These are phyloP conservation scores for Coniella vitis DNA, from an alignment of 2,329 filamentous ascomycete genomes.

Conservation along the genomic window DNA sequence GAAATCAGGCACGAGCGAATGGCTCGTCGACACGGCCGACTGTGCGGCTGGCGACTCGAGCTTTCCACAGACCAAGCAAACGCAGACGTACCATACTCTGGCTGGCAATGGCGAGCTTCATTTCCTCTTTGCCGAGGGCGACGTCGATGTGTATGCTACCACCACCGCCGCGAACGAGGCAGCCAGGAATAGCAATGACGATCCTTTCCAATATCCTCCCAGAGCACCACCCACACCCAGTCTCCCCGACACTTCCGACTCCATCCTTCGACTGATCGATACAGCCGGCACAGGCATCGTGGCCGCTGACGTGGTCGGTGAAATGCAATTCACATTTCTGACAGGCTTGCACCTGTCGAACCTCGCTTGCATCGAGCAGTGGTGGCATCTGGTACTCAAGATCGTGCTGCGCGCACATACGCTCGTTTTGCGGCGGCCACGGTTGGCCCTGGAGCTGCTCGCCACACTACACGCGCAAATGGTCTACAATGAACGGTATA, in stretches of 20 bases:
- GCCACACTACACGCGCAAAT: slow-evolving; percentile 48
- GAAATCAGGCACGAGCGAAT: slow-evolving; percentile 31
- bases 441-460: slow-evolving; percentile 40
- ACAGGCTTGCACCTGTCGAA: slow-evolving; percentile 53
- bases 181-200: background rate
- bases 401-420: slow-evolving; percentile 44
- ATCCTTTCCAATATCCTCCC: too few species aligned
- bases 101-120: slow-evolving; percentile 32
- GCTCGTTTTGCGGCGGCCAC: slow-evolving; percentile 36
- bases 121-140: slow-evolving; percentile 41
- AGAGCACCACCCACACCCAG: too few species aligned
- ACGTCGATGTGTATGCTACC: slow-evolving; percentile 29
- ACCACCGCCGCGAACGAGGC: slow-evolving; percentile 13
- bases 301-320: slow-evolving; percentile 45
- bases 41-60: slow-evolving; percentile 37
- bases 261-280: slow-evolving; percentile 37
- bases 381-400: slow-evolving; percentile 49
- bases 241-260: slow-evolving; percentile 39
- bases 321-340: slow-evolving; percentile 54
- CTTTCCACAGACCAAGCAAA: slow-evolving; percentile 29
- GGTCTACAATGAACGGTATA: slow-evolving; percentile 41
- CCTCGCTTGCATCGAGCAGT: slow-evolving; percentile 53
- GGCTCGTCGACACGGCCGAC: slow-evolving; percentile 49
- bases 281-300: slow-evolving; percentile 19
- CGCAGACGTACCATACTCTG: slow-evolving; percentile 23